Base-by-base conservation (phyloP, 2,329 filamentous ascomycete genomes). In the Calonectria pteridis region DNA sequence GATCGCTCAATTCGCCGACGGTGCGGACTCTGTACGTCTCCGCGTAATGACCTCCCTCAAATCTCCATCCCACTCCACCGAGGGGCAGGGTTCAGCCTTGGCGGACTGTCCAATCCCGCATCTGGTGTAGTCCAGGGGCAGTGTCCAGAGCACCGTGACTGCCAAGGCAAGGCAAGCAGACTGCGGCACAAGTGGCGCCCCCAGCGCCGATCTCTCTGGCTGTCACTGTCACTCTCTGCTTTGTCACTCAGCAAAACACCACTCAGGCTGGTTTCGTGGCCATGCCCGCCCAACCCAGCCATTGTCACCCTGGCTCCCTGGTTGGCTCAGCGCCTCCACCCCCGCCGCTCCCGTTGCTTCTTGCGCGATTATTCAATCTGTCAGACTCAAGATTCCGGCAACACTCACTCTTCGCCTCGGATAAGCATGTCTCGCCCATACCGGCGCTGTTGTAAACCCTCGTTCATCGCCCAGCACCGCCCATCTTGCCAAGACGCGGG, bases 261-360 rank as follows among this genome's bases (percentile, higher is more conserved):
- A 31, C 50, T 31, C 11, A 31, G 31, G 14, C 29, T 31, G 18
- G 18, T 29, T 26, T 35, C 28, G 33, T 59, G 59, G 67, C 62
- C 59, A 66, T 66, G 49, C 77, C 73, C 76, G 23, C 29, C 51
- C 51, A 13, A 46, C 20, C 40, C 7, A 11, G 20, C n/a, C 70
- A 70, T 72, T 72, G 77, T 79, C 77, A 79, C 51, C 53, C 46
- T 70, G 23, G 23, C 9, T 28, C 65, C 59, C 33, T 76, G 77
- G 76, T 77, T 72, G 65, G 64, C 68, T 51, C 20, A 50, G 23
- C 55, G 7, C 28, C 55, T 28, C 55, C 33, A 26, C 58, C 28
- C 40, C 74, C 53, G 53, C 51, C n/a, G 14, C 50, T 53, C 50
- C 50, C 23, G 26, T 28, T 29, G 26, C 33, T 35, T 26, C 14